phyloP scores from a whole-genome alignment of 148 eudicot species.

The Persicaria maculosa region DNA sequence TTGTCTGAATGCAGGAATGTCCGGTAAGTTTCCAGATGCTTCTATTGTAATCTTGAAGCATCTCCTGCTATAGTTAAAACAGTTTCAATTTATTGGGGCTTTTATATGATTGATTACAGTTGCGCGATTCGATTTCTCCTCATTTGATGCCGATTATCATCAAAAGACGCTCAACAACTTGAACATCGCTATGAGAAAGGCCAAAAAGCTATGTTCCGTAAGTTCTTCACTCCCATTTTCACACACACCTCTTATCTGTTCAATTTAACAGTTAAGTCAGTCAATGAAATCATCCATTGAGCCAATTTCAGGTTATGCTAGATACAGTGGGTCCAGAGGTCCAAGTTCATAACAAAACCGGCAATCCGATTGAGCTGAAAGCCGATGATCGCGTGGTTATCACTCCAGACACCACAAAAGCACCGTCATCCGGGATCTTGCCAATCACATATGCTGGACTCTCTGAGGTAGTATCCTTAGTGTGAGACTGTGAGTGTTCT shows the following conservation, averaged over 20 bases:
- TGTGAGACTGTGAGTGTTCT: neutral
- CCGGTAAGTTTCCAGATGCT: slow-evolving; percentile 23
- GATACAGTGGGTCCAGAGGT: slow-evolving; percentile 69
- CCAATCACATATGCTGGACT: slow-evolving; percentile 46
- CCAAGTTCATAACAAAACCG: slow-evolving; percentile 42
- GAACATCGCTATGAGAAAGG: slow-evolving; percentile 35
- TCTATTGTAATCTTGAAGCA: neutral
- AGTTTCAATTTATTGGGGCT: neutral
- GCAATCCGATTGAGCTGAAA: slow-evolving; percentile 32
- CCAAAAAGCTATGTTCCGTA: slow-evolving; percentile 49
- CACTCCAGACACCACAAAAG: slow-evolving; percentile 40
- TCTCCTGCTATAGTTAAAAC: neutral
- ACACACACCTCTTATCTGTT: neutral
- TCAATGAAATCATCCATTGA: slow-evolving; percentile 1
- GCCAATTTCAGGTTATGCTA: slow-evolving; percentile 47
- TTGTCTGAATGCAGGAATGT: slow-evolving; percentile 61
- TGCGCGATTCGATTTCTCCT: slow-evolving; percentile 62
- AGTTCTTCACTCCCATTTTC: slow-evolving; percentile 16
- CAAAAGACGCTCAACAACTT: slow-evolving; percentile 52
- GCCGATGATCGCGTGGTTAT: slow-evolving; percentile 36
- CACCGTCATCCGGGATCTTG: slow-evolving; percentile 34
- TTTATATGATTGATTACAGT: slow-evolving; percentile 24
- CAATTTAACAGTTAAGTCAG: neutral
- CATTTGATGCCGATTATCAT: slow-evolving; percentile 45
- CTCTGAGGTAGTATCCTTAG: slow-evolving; percentile 29